These are phyloP conservation scores for Lineolata rhizophorae DNA, from an alignment of 495 filamentous ascomycete genomes.

Conservation along the genomic window DNA sequence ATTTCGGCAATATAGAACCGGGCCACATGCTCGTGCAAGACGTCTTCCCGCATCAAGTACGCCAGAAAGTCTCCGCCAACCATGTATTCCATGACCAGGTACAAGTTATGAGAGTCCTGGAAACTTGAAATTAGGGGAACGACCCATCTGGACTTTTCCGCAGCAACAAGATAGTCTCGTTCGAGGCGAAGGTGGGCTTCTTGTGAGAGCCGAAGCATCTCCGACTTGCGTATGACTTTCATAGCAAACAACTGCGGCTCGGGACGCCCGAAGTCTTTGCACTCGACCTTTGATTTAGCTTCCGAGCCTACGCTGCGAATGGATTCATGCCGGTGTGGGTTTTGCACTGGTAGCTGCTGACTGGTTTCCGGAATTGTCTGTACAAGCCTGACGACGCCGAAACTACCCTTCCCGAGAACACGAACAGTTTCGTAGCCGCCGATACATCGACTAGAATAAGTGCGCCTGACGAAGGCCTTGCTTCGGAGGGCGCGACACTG, in stretches of 20 bases:
- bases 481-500: constrained; percentile 47
- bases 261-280: constrained; percentile 1
- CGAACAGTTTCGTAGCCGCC: constrained; percentile 61
- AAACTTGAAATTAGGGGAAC: constrained; percentile 77
- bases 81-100: constrained; percentile 96
- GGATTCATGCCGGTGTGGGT: too few relatives aligned
- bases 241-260: constrained; percentile 61
- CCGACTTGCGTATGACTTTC: constrained; percentile 86
- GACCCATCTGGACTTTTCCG: constrained; percentile 66
- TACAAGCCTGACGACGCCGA: constrained; percentile 75
- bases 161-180: constrained; percentile 72
- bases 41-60: constrained; percentile 59
- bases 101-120: constrained; percentile 63
- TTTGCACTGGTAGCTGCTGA: too few relatives aligned
- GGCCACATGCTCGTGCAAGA: constrained; percentile 53
- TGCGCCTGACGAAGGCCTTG: constrained; percentile 22
- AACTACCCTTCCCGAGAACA: constrained; percentile 86
- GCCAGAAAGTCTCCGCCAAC: constrained; percentile 85
- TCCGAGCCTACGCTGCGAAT: background rate
- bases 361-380: constrained; percentile 11
- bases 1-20: constrained; percentile 86
- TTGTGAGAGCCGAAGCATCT: constrained; percentile 74
- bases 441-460: constrained; percentile 21
- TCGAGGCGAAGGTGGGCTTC: constrained; percentile 85
- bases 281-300: background rate